Evolutionary conservation across 1,284 basidiomycete genomes (phyloP).

Genomic region (Melampsora americana): DNA sequence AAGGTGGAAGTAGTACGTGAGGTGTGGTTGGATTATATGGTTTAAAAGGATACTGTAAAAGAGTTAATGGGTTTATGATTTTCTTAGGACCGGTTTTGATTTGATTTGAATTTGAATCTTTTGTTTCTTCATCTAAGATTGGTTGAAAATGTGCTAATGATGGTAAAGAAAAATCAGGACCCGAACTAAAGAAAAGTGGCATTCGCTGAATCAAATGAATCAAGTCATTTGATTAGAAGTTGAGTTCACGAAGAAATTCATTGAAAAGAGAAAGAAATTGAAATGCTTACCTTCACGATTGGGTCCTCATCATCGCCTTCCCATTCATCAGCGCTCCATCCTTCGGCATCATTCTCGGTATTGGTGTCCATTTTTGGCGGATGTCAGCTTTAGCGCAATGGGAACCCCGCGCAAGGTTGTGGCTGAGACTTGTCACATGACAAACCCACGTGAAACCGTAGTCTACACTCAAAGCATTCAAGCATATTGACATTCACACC

Average conservation of each 20-base stretch:
- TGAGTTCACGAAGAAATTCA: too few relatives aligned
- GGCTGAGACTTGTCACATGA: too few relatives aligned
- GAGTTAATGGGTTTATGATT: slow-evolving; percentile 45
- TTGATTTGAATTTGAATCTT: slow-evolving; percentile 1
- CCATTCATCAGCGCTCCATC: not conserved
- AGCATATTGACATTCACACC: too few relatives aligned
- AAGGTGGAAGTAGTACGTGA: slow-evolving; percentile 50
- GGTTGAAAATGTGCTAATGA: slow-evolving; percentile 43
- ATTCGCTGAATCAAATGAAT: slow-evolving; percentile 25
- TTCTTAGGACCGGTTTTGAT: not conserved
- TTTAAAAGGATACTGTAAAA: slow-evolving; percentile 52
- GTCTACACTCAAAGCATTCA: too few relatives aligned
- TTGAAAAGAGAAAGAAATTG: too few relatives aligned
- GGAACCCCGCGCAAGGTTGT: too few relatives aligned
- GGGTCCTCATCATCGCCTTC: slow-evolving; percentile 8
- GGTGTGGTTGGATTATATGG: slow-evolving; percentile 47
- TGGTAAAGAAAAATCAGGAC: slow-evolving; percentile 34
- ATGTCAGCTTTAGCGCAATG: too few relatives aligned
- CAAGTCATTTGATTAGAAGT: too few relatives aligned
- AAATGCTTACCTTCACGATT: slow-evolving; percentile 8
- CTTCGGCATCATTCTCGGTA: not conserved
- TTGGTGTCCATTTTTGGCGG: not conserved
- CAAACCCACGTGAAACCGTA: too few relatives aligned
- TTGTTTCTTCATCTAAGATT: slow-evolving; percentile 27
- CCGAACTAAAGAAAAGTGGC: slow-evolving; percentile 40